These are phyloP conservation scores for Vaucheria bursata DNA, from an alignment of 352 stramenopile genomes.

Conservation along the genomic window DNA sequence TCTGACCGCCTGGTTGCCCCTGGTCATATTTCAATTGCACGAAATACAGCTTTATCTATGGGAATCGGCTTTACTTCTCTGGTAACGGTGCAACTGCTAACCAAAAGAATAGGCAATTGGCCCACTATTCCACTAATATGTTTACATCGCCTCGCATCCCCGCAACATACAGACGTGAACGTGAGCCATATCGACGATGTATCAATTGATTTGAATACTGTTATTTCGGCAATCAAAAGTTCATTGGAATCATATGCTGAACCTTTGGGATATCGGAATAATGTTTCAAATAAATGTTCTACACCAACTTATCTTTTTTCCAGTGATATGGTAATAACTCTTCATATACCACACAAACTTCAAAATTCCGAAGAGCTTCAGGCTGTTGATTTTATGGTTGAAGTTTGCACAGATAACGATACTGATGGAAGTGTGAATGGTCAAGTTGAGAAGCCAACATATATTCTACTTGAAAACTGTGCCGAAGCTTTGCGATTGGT, in stretches of 20 bases:
- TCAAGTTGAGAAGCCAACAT: background rate
- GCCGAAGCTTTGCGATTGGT: too few relatives aligned
- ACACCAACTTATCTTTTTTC: too few relatives aligned
- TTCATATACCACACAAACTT: background rate
- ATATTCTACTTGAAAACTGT: background rate
- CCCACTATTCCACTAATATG: background rate
- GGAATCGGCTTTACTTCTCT: background rate
- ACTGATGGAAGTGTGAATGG: background rate
- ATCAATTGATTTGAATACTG: background rate
- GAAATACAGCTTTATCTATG: background rate
- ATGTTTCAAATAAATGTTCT: too few relatives aligned
- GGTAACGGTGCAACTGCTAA: background rate
- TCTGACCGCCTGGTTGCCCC: constrained; percentile 1
- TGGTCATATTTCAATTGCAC: constrained; percentile 10
- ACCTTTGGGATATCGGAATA: background rate
- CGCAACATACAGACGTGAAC: background rate
- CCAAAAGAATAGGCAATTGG: background rate
- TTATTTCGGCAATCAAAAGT: background rate
- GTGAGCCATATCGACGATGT: background rate
- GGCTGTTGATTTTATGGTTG: background rate
- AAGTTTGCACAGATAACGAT: background rate
- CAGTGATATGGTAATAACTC: background rate
- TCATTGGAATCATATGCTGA: background rate
- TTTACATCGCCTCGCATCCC: background rate
- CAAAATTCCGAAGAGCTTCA: background rate